phyloP scores from a whole-genome alignment of 257 asterid species.

The Solanum neorickii region DNA sequence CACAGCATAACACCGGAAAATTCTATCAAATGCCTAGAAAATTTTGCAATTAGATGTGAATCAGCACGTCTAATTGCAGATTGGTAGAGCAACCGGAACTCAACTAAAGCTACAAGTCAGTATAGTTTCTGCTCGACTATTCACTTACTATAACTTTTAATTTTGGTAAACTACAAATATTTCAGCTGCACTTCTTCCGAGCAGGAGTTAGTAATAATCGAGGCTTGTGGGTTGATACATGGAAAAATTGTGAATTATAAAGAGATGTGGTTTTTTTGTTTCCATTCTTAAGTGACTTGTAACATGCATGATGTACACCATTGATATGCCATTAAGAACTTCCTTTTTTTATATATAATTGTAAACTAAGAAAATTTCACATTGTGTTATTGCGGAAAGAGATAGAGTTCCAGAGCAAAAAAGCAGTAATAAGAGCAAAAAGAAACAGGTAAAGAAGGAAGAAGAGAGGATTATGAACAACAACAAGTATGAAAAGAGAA shows the following conservation, averaged over 20 bases:
- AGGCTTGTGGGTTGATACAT: conserved; percentile 28
- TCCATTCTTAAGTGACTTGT: no score
- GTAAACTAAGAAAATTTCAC: no score
- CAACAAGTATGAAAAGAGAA: conserved; percentile 25
- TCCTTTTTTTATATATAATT: no score
- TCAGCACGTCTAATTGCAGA: background rate
- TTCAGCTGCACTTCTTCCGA: background rate
- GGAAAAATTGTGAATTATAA: conserved; percentile 36
- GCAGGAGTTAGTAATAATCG: conserved; percentile 10
- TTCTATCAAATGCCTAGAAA: conserved; percentile 72
- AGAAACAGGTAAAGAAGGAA: conserved; percentile 8
- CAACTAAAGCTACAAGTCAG: conserved; percentile 50
- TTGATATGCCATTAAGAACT: no score
- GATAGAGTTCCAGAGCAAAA: conserved; percentile 27
- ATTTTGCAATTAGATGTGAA: background rate
- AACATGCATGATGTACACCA: no score
- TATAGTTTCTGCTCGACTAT: conserved; percentile 21
- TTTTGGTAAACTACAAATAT: no score
- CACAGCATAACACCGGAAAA: conserved; percentile 91
- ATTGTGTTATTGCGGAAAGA: conserved; percentile 1
- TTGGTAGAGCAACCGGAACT: background rate
- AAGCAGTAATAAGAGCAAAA: conserved; percentile 12
- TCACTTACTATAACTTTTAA: no score
- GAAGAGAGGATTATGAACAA: conserved; percentile 24
- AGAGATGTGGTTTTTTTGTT: conserved; percentile 2